phyloP scores from a whole-genome alignment of 805 yeast species.

The Yarrowia keelungensis region DNA sequence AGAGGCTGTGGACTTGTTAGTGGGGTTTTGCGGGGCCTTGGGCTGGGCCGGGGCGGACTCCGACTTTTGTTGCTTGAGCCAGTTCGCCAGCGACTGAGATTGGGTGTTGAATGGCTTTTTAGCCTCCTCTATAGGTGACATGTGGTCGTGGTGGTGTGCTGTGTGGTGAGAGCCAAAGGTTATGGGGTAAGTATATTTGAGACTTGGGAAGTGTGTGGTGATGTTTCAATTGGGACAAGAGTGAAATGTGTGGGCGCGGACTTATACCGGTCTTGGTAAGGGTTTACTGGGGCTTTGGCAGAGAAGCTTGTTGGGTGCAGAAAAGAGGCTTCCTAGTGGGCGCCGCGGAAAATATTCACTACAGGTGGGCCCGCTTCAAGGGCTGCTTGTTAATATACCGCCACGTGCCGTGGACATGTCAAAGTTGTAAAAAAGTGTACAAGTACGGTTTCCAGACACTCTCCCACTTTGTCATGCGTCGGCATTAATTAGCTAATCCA shows the following conservation, averaged over 20 bases:
- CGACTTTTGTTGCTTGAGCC: constrained; percentile 38
- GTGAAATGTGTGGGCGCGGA: constrained; percentile 25
- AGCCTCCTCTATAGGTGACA: constrained; percentile 36
- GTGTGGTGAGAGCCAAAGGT: not conserved
- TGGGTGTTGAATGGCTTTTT: constrained; percentile 36
- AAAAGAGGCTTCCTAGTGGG: not conserved
- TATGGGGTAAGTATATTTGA: not conserved
- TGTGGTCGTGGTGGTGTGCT: constrained; percentile 16
- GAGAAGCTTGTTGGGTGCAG: not conserved
- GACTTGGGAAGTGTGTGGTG: constrained; percentile 1
- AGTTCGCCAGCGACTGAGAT: constrained; percentile 36
- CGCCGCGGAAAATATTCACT: not conserved
- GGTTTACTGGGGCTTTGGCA: not conserved
- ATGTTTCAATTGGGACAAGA: constrained; percentile 8
- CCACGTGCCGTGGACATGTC: not conserved
- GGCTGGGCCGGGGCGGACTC: constrained; percentile 10
- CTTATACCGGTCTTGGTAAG: constrained; percentile 10
- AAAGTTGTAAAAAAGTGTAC: too few species aligned
- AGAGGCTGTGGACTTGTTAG: constrained; percentile 6
- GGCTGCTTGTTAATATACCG: not conserved
- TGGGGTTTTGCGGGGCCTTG: constrained; percentile 1
- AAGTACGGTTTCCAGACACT: not conserved
- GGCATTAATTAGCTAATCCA: not conserved
- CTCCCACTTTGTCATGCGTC: not conserved
- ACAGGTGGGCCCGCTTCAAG: not conserved